phyloP scores from a whole-genome alignment of 345 rosid genomes.

The Aquilaria malaccensis region DNA sequence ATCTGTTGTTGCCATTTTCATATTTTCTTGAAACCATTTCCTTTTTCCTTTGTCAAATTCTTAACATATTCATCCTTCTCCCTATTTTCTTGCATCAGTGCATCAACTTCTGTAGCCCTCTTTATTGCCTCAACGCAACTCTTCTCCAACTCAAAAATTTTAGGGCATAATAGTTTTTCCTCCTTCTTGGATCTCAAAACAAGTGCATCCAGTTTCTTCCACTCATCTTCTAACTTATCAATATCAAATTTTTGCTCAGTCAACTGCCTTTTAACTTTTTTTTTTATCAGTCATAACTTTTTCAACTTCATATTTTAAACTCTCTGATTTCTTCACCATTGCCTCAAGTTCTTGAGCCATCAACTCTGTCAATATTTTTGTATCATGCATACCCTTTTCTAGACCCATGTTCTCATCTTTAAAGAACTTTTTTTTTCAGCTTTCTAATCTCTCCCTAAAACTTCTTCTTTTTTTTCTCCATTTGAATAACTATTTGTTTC shows the following conservation, averaged over 20 bases:
- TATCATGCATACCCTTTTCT: conserved; percentile 20
- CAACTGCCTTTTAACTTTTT: conserved; percentile 30
- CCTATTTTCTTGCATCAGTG: conserved; percentile 28
- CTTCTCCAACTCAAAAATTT: conserved; percentile 42
- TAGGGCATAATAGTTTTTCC: conserved; percentile 26
- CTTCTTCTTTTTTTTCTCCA: conserved; percentile 31
- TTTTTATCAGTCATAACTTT: conserved; percentile 28
- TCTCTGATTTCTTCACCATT: conserved; percentile 22
- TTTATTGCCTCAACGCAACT: conserved; percentile 25
- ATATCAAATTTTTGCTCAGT: conserved; percentile 20
- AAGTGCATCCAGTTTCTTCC: conserved; percentile 18
- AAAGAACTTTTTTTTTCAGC: conserved; percentile 25
- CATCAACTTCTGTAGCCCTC: conserved; percentile 34
- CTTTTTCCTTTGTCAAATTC: conserved; percentile 24
- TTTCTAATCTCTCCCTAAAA: conserved; percentile 25
- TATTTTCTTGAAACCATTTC: conserved; percentile 13
- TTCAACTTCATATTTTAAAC: conserved; percentile 27
- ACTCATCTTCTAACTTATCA: conserved; percentile 30
- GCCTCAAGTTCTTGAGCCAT: conserved; percentile 25
- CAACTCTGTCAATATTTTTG: conserved; percentile 22
- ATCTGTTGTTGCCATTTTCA: conserved; percentile 14
- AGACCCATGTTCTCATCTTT: conserved; percentile 24
- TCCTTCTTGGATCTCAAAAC: conserved; percentile 27
- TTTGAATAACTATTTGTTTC: conserved; percentile 24
- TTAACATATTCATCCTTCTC: conserved; percentile 28